Conservation (phyloP, 2,329 filamentous ascomycete genomes). For the Cordyceps tenuipes region DNA sequence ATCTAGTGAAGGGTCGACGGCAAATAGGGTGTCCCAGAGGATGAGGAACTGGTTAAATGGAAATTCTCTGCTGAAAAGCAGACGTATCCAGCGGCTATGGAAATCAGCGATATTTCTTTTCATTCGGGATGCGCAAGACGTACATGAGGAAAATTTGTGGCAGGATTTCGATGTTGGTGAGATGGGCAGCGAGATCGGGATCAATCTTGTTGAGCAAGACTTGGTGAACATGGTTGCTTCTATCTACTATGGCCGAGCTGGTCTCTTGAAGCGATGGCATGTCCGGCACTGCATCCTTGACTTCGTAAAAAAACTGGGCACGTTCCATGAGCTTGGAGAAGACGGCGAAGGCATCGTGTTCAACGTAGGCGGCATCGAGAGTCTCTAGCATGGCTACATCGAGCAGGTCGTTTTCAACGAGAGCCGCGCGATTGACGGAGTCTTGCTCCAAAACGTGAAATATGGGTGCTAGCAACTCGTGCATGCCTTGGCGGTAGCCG, state of each 20-base stretch:
- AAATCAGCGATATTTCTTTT: not conserved
- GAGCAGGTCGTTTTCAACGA: conserved; percentile 24
- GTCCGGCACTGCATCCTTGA: conserved; percentile 36
- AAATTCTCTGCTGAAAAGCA: conserved; percentile 90
- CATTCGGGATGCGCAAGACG: conserved; percentile 18
- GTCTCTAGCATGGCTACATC: conserved; percentile 54
- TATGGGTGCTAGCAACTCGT: conserved; percentile 86
- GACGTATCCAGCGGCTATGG: conserved; percentile 76
- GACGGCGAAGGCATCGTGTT: conserved; percentile 83
- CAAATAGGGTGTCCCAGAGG: conserved; percentile 88
- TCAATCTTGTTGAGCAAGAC: conserved; percentile 70
- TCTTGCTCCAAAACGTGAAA: conserved; percentile 78
- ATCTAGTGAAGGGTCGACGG: conserved; percentile 70
- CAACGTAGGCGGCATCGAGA: conserved; percentile 65
- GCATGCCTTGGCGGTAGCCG: conserved; percentile 97
- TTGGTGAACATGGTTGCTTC: conserved; percentile 82
- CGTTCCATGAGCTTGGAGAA: conserved; percentile 84
- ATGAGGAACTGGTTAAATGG: conserved; percentile 74
- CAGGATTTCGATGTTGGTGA: conserved; percentile 78
- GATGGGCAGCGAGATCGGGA: conserved; percentile 71
- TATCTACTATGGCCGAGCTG: conserved; percentile 61
- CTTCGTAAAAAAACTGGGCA: conserved; percentile 80
- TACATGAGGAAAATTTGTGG: conserved; percentile 95
- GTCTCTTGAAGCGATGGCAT: conserved; percentile 23
- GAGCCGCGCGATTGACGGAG: conserved; percentile 50